phyloP scores from a whole-genome alignment of 2,329 filamentous ascomycete genomes.

The Alternaria dauci region DNA sequence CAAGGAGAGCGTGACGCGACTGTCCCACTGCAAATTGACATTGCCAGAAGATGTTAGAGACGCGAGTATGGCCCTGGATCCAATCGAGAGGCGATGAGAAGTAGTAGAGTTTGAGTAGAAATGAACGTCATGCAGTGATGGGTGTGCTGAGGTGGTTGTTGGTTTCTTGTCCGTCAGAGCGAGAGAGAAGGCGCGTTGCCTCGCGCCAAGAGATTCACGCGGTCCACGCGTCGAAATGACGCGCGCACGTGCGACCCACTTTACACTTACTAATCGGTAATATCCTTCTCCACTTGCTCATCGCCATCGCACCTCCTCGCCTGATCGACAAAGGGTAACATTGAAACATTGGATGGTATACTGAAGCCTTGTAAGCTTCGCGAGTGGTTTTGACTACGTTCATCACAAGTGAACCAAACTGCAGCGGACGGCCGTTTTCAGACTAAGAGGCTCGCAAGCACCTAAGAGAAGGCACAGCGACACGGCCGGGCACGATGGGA shows the following conservation, averaged over 20 bases:
- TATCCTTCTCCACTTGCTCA: neutral
- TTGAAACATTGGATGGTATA: no score
- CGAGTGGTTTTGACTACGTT: neutral
- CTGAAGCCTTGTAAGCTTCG: neutral
- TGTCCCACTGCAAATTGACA: constrained; percentile 36
- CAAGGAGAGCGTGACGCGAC: constrained; percentile 32
- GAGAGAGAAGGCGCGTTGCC: constrained; percentile 23
- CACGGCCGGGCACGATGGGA: constrained; percentile 30
- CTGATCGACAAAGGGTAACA: neutral
- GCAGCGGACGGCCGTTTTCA: neutral
- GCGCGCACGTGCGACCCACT: constrained; percentile 8
- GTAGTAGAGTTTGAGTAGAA: constrained; percentile 5
- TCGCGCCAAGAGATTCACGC: constrained; percentile 7
- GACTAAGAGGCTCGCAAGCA: neutral
- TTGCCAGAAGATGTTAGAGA: constrained; percentile 37
- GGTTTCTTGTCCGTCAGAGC: neutral
- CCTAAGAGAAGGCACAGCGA: neutral
- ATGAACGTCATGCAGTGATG: constrained; percentile 24
- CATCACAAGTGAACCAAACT: neutral
- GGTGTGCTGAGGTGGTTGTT: constrained; percentile 28
- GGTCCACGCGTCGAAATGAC: constrained; percentile 17
- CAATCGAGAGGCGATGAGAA: constrained; percentile 13
- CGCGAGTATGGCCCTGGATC: constrained; percentile 22
- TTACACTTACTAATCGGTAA: constrained; percentile 18
- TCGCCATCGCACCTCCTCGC: neutral